Conservation (phyloP, 140 eudicot genomes). For the Flaveria floridana region DNA sequence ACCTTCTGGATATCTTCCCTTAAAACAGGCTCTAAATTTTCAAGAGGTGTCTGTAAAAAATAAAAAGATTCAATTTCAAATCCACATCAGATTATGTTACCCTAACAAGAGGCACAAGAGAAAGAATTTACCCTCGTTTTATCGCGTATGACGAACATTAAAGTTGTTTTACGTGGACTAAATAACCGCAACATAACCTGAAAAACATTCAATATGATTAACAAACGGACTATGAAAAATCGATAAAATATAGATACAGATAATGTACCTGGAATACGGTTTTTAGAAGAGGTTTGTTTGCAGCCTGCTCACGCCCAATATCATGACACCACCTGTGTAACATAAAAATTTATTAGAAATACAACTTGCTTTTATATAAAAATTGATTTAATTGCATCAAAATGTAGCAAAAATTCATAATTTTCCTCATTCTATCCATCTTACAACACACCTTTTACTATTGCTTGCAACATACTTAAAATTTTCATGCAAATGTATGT, state of each 20-base stretch:
- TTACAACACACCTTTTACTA: not conserved
- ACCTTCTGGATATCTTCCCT: constrained; percentile 97
- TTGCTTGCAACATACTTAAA: not conserved
- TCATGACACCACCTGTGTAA: constrained; percentile 94
- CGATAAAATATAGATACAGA: not conserved
- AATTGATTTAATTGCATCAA: not conserved
- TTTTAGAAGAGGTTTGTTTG: constrained; percentile 91
- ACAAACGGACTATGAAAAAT: not conserved
- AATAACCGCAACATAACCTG: constrained; percentile 98
- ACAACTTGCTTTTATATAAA: constrained; percentile 1
- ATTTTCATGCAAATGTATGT: not conserved
- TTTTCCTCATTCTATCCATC: not conserved
- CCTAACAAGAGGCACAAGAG: not conserved
- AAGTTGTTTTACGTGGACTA: constrained; percentile 96
- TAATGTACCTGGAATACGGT: constrained; percentile 82
- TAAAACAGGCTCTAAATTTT: constrained; percentile 85
- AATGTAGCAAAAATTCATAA: not conserved
- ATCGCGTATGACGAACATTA: constrained; percentile 93
- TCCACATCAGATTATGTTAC: constrained; percentile 20
- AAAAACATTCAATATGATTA: constrained; percentile 22
- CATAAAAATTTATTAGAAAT: constrained; percentile 15
- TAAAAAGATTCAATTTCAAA: constrained; percentile 19
- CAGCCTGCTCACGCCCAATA: constrained; percentile 99
- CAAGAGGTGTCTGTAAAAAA: constrained; percentile 76
- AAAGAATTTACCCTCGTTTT: constrained; percentile 71